These are phyloP conservation scores for Saturnispora galanensis DNA, from an alignment of 805 yeast species.

Conservation along the genomic window DNA sequence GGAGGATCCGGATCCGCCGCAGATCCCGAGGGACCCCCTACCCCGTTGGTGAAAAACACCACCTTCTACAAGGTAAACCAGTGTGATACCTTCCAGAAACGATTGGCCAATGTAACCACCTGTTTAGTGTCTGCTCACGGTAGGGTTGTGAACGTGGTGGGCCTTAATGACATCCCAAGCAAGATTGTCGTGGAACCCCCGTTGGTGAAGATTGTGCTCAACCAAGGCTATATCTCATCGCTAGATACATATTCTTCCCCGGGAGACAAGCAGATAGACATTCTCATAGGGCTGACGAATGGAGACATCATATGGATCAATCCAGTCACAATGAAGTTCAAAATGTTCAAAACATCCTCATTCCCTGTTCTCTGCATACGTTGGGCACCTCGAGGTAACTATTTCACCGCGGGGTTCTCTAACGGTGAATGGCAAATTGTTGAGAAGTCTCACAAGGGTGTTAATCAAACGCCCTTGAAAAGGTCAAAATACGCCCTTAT, in stretches of 20 bases:
- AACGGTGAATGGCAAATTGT: slow-evolving; percentile 52
- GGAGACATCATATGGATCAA: slow-evolving; percentile 63
- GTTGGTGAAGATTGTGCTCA: slow-evolving; percentile 33
- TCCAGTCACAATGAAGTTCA: slow-evolving; percentile 37
- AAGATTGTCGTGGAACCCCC: slow-evolving; percentile 37
- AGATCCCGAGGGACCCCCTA: slow-evolving; percentile 25
- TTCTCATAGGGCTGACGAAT: slow-evolving; percentile 51
- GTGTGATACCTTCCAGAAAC: slow-evolving; percentile 23
- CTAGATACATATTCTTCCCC: slow-evolving; percentile 25
- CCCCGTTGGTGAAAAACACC: slow-evolving; percentile 19
- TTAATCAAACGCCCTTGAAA: slow-evolving; percentile 2
- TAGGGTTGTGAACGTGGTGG: slow-evolving; percentile 38
- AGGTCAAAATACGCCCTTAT: not conserved
- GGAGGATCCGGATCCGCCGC: too few species aligned
- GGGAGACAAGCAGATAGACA: slow-evolving; percentile 35
- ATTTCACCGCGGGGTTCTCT: slow-evolving; percentile 48
- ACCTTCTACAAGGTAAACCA: slow-evolving; percentile 19
- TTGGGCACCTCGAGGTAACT: slow-evolving; percentile 39
- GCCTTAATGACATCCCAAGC: slow-evolving; percentile 27
- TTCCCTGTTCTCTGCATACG: slow-evolving; percentile 35
- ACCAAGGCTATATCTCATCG: slow-evolving; percentile 31
- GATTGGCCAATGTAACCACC: slow-evolving; percentile 21
- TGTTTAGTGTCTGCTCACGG: slow-evolving; percentile 40
- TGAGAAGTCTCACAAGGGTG: slow-evolving; percentile 39
- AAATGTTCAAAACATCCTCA: slow-evolving; percentile 36